A percentile compares a stretch with the other conserved stretches of the same genome.
Evolutionary conservation across 768 basidiomycete species (phyloP).

Genomic region (Xerocomus brunneocitrinus): DNA sequence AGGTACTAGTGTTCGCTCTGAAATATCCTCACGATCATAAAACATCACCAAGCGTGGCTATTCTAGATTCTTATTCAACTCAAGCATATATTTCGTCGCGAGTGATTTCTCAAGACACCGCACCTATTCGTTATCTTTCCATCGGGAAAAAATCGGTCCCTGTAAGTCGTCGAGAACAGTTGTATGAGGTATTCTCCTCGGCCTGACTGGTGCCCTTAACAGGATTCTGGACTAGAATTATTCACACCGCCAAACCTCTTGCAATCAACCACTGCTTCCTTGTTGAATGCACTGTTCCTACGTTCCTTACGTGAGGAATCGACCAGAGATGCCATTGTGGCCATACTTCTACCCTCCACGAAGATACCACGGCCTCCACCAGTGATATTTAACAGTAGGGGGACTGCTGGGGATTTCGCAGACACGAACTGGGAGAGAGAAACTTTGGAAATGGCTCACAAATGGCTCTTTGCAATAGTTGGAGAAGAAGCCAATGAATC

Average conservation of each 20-base stretch:
- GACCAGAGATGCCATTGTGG: not conserved
- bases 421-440: slow-evolving; percentile 35
- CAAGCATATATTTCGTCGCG: slow-evolving; percentile 42
- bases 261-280: slow-evolving; percentile 50
- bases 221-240: slow-evolving; percentile 34
- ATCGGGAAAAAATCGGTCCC: slow-evolving; percentile 13
- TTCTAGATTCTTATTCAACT: slow-evolving; percentile 51
- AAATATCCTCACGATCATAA: not conserved
- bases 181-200: not conserved
- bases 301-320: slow-evolving; percentile 1
- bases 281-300: slow-evolving; percentile 33
- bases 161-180: slow-evolving; percentile 1
- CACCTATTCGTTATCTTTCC: slow-evolving; percentile 53
- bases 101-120: slow-evolving; percentile 35
- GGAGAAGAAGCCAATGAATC: slow-evolving; percentile 17
- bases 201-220: not conserved
- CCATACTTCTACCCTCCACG: slow-evolving; percentile 48
- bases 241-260: slow-evolving; percentile 57
- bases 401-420: slow-evolving; percentile 19
- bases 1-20: slow-evolving; percentile 31
- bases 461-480: slow-evolving; percentile 33
- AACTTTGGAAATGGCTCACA: slow-evolving; percentile 34
- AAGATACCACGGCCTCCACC: slow-evolving; percentile 42
- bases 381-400: slow-evolving; percentile 31
- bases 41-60: slow-evolving; percentile 35